Conservation (phyloP, 139 green algal species). For the Nannochloris sp. region DNA sequence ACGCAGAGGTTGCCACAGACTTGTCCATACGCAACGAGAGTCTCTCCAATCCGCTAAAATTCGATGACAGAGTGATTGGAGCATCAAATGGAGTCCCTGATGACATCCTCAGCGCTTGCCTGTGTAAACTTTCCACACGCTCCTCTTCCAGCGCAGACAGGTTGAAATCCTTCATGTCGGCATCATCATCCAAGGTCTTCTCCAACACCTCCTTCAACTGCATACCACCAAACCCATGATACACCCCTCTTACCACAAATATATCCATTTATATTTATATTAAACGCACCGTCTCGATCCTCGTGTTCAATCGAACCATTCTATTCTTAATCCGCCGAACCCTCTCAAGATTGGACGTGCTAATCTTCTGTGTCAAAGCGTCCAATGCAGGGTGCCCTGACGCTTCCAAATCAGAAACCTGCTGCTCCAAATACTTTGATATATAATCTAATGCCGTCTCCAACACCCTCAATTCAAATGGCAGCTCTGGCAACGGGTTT, state of each 20-base stretch:
- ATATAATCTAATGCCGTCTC: constrained; percentile 36
- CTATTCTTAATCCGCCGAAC: constrained; percentile 76
- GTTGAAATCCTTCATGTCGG: constrained; percentile 52
- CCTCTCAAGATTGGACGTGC: constrained; percentile 67
- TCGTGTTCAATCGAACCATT: constrained; percentile 26
- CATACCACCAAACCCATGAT: not conserved
- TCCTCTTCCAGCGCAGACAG: constrained; percentile 30
- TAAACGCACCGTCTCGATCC: constrained; percentile 20
- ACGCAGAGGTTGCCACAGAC: not conserved
- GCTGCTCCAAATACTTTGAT: constrained; percentile 48
- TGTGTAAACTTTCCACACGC: not conserved
- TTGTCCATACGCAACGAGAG: not conserved
- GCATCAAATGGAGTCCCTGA: constrained; percentile 16
- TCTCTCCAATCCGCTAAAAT: not conserved
- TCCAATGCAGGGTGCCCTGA: constrained; percentile 71
- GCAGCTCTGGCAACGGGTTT: constrained; percentile 14
- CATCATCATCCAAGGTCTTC: constrained; percentile 50
- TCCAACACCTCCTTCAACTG: constrained; percentile 39
- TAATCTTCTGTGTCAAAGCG: constrained; percentile 65
- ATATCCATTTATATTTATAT: too few species aligned
- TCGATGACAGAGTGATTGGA: not conserved
- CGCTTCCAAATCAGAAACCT: constrained; percentile 64
- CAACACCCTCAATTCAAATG: constrained; percentile 42
- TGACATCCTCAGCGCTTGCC: not conserved
- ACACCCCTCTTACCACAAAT: too few species aligned